These are phyloP conservation scores for Teunomyces gatunensis DNA, from an alignment of 805 yeast species.

Conservation along the genomic window DNA sequence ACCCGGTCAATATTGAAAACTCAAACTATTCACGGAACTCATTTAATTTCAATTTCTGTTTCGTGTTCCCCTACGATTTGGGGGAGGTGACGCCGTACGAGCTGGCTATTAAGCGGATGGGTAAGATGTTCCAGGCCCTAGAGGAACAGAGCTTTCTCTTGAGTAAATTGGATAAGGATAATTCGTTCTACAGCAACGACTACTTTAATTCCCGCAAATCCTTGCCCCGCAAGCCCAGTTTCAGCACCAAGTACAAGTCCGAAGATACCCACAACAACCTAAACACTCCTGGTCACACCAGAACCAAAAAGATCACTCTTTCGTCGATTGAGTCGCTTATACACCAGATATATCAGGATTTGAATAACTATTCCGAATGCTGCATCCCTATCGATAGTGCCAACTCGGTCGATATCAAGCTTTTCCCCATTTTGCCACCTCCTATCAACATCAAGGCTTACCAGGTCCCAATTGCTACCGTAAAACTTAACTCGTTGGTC, in stretches of 20 bases:
- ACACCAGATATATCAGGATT: conserved; percentile 89
- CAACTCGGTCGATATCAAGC: conserved; percentile 86
- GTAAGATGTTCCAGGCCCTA: conserved; percentile 81
- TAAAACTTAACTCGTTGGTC: conserved; percentile 64
- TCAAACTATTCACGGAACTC: conserved; percentile 83
- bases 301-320: conserved; percentile 32
- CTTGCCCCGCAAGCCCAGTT: background rate
- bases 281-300: conserved; percentile 35
- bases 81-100: conserved; percentile 85
- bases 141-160: conserved; percentile 85
- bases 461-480: conserved; percentile 92
- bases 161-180: conserved; percentile 48
- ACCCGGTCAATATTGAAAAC: conserved; percentile 80
- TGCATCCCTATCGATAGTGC: conserved; percentile 88
- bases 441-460: conserved; percentile 69
- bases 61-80: conserved; percentile 74
- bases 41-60: conserved; percentile 89
- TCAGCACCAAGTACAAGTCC: conserved; percentile 4
- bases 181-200: conserved; percentile 37
- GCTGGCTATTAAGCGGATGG: conserved; percentile 77
- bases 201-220: background rate
- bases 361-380: conserved; percentile 94
- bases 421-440: conserved; percentile 87
- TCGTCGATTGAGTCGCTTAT: conserved; percentile 67
- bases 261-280: conserved; percentile 3